Conservation (phyloP, 352 stramenopile genomes). For the Lagenidium giganteum region DNA sequence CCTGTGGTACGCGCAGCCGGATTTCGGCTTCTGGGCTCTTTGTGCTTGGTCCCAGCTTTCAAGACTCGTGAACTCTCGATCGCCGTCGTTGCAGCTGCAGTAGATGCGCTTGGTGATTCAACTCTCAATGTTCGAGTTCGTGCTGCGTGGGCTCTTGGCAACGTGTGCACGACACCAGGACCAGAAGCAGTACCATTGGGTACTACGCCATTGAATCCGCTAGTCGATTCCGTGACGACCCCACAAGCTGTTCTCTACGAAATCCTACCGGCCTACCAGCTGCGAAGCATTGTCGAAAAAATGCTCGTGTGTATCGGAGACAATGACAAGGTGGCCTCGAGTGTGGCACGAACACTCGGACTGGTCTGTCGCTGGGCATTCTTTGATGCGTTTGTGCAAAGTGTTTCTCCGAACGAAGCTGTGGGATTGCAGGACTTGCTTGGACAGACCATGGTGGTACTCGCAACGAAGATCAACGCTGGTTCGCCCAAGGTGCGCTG, state of each 20-base stretch:
- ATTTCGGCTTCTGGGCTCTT: conserved; percentile 71
- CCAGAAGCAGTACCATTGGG: conserved; percentile 56
- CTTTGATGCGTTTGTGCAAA: conserved; percentile 52
- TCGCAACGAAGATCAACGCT: conserved; percentile 71
- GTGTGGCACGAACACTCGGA: conserved; percentile 70
- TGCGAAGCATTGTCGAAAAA: conserved; percentile 72
- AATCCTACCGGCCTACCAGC: conserved; percentile 51
- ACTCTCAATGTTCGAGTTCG: conserved; percentile 84
- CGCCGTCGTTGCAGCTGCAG: conserved; percentile 47
- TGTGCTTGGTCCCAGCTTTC: conserved; percentile 68
- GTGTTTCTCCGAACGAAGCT: conserved; percentile 22
- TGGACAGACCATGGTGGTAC: conserved; percentile 56
- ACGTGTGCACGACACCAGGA: conserved; percentile 78
- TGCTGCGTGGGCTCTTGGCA: conserved; percentile 78
- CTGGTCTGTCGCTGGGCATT: conserved; percentile 79
- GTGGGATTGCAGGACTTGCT: conserved; percentile 47
- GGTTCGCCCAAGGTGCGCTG: conserved; percentile 82
- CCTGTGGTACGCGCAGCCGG: conserved; percentile 74
- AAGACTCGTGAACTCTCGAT: conserved; percentile 70
- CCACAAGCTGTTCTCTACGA: conserved; percentile 44
- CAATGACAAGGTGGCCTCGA: conserved; percentile 88
- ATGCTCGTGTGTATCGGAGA: conserved; percentile 83
- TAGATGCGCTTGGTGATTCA: conserved; percentile 62
- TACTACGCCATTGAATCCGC: too few relatives aligned
- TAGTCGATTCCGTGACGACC: neutral